phyloP scores from a whole-genome alignment of 2,329 filamentous ascomycete species.

The Cytospora paraplurivora region DNA sequence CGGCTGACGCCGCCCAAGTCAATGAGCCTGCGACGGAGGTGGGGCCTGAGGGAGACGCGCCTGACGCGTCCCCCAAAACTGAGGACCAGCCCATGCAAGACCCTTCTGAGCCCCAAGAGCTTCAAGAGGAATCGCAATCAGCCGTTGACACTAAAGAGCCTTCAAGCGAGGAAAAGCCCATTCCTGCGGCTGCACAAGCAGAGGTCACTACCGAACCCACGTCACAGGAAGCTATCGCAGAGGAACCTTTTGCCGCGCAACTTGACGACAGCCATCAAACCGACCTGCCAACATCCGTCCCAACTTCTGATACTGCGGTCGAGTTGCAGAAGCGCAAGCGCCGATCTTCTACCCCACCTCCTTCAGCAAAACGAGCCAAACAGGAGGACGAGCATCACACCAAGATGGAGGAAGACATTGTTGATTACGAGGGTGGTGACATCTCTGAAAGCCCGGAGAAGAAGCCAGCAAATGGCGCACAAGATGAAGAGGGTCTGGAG shows the following conservation, averaged over 20 bases:
- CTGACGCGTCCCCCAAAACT: neutral
- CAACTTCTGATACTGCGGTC: slow-evolving; percentile 37
- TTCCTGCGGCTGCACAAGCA: neutral
- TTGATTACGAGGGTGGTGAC: slow-evolving; percentile 37
- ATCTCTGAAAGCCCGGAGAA: slow-evolving; percentile 23
- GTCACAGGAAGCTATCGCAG: slow-evolving; percentile 33
- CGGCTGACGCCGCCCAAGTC: slow-evolving; percentile 27
- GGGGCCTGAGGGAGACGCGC: slow-evolving; percentile 30
- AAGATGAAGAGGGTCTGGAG: neutral
- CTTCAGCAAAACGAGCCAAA: slow-evolving; percentile 53
- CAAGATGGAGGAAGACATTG: slow-evolving; percentile 33
- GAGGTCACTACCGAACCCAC: neutral
- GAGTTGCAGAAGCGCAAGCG: slow-evolving; percentile 63
- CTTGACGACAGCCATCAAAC: slow-evolving; percentile 8
- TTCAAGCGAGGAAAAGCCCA: slow-evolving; percentile 12
- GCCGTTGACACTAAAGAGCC: slow-evolving; percentile 7
- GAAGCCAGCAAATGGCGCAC: slow-evolving; percentile 9
- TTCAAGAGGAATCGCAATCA: slow-evolving; percentile 9
- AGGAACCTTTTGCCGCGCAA: slow-evolving; percentile 6
- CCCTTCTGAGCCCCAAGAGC: slow-evolving; percentile 23
- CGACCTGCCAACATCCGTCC: slow-evolving; percentile 16
- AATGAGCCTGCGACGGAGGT: slow-evolving; percentile 23
- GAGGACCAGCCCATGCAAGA: slow-evolving; percentile 31
- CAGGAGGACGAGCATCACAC: slow-evolving; percentile 39
- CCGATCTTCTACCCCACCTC: slow-evolving; percentile 63